Conservation (phyloP, 1,139 yeast species). For the Hemisphaericaspora lyxosophila region DNA sequence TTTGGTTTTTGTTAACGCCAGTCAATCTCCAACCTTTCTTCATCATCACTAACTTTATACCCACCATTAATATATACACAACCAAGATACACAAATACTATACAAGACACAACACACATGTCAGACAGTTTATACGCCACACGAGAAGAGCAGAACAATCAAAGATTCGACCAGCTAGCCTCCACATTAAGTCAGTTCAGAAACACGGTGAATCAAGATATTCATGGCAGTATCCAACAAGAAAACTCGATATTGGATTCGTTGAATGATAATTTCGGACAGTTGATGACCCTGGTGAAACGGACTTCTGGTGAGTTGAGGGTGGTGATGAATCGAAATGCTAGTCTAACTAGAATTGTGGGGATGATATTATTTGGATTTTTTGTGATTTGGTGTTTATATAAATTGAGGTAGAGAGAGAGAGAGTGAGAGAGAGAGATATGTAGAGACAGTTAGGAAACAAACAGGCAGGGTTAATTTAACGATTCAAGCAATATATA, state of each 20-base stretch:
- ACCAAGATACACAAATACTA: neutral
- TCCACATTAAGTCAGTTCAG: constrained; percentile 46
- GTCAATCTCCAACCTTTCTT: constrained; percentile 2
- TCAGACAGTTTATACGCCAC: constrained; percentile 40
- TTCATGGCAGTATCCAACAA: constrained; percentile 43
- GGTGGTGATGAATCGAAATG: constrained; percentile 45
- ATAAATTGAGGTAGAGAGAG: constrained; percentile 36
- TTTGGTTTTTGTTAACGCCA: neutral
- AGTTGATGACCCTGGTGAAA: constrained; percentile 58
- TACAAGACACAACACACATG: constrained; percentile 18
- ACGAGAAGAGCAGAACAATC: constrained; percentile 47
- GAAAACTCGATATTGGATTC: constrained; percentile 54
- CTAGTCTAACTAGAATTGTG: constrained; percentile 42
- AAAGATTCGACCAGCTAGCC: constrained; percentile 46
- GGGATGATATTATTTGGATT: constrained; percentile 56
- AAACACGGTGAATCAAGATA: constrained; percentile 44
- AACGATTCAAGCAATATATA: too few species aligned
- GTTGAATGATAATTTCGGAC: constrained; percentile 59
- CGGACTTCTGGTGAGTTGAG: constrained; percentile 67
- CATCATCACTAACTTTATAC: too few species aligned
- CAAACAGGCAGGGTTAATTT: neutral
- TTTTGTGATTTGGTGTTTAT: constrained; percentile 66
- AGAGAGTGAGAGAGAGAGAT: constrained; percentile 1
- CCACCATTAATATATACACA: too few species aligned
- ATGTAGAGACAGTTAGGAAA: neutral